Evolutionary conservation across 2,329 filamentous ascomycete genomes (phyloP).

Genomic region (Pestalotiopsis sp.): DNA sequence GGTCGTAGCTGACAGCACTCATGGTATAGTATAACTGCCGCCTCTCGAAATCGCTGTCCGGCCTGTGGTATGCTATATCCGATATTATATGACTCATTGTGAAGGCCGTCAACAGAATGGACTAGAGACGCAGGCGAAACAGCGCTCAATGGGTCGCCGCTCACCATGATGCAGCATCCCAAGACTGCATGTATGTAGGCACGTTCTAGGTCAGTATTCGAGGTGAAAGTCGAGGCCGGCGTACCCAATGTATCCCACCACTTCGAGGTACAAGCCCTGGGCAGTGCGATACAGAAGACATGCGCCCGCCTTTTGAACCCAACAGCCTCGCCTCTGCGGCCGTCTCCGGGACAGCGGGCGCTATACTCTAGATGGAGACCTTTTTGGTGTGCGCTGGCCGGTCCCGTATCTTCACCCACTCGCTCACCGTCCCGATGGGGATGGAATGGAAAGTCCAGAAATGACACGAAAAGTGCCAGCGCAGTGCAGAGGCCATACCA

Average conservation of each 20-base stretch:
- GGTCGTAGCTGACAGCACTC: too few relatives aligned
- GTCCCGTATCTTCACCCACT: neutral
- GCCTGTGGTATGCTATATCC: too few relatives aligned
- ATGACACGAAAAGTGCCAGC: neutral
- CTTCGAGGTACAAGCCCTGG: neutral
- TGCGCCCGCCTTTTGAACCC: neutral
- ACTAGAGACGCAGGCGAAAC: neutral
- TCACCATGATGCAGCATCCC: neutral
- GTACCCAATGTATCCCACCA: conserved; percentile 9
- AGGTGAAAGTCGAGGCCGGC: neutral
- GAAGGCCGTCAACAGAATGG: neutral
- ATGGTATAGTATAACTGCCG: neutral
- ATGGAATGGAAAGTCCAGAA: neutral
- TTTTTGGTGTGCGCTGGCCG: neutral
- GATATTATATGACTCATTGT: neutral
- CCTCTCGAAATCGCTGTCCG: too few relatives aligned
- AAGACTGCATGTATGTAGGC: neutral
- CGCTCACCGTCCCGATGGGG: neutral
- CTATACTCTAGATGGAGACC: neutral
- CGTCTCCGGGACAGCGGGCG: neutral
- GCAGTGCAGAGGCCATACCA: neutral
- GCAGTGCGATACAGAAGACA: neutral
- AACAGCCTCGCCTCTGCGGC: conserved; percentile 1
- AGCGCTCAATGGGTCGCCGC: neutral
- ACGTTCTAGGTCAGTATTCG: too few relatives aligned